Evolutionary conservation across 495 filamentous ascomycete species (phyloP).

Genomic region (Neohortaea acidophila): DNA sequence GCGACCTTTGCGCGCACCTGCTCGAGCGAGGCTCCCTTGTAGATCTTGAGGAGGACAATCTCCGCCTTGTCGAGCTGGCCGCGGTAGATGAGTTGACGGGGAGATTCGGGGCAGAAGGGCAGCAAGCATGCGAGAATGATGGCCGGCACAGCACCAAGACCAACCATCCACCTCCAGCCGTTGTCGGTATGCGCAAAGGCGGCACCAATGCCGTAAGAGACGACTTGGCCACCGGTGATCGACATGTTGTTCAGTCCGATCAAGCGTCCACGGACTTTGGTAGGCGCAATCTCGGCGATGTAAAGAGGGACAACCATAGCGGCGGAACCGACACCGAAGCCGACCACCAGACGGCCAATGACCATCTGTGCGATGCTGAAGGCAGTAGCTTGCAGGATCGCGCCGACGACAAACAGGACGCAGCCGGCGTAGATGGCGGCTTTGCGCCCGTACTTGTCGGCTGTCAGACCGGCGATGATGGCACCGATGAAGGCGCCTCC

Average conservation of each 20-base stretch:
- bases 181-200: conserved; percentile 33
- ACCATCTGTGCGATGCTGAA: conserved; percentile 35
- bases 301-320: conserved; percentile 29
- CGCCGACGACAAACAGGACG: conserved; percentile 34
- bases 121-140: conserved; percentile 31
- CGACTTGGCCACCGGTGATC: conserved; percentile 38
- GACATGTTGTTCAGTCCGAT: conserved; percentile 42
- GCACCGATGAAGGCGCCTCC: conserved; percentile 38
- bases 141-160: conserved; percentile 34
- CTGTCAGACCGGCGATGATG: conserved; percentile 34
- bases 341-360: conserved; percentile 36
- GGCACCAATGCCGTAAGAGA: conserved; percentile 38
- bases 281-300: conserved; percentile 36
- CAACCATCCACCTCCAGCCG: conserved; percentile 39
- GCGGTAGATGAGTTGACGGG: conserved; percentile 37
- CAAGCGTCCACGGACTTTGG: conserved; percentile 38
- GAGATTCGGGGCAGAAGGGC: conserved; percentile 37
- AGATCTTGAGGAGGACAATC: conserved; percentile 28
- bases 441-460: conserved; percentile 37
- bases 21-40: conserved; percentile 24
- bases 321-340: conserved; percentile 38
- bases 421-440: conserved; percentile 35
- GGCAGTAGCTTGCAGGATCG: conserved; percentile 31
- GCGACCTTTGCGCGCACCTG: conserved; percentile 30
- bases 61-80: conserved; percentile 29